Percentiles rank a stretch among this genome's conserved stretches.
phyloP scores from a whole-genome alignment of 192 early-diverging fungal genomes.

The Mortierella hygrophila region DNA sequence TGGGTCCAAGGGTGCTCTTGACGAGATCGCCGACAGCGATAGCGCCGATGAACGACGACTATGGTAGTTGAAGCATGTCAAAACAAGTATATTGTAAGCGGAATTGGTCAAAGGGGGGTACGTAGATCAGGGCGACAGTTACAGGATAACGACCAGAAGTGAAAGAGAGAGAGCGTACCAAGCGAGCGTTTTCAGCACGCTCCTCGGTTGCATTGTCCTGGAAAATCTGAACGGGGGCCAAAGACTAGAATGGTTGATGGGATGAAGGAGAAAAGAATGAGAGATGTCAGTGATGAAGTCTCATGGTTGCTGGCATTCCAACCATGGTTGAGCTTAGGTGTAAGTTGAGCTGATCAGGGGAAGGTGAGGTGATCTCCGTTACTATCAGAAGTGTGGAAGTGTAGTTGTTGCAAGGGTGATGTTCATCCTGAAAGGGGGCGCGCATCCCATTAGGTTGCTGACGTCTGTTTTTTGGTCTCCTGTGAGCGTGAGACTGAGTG shows the following conservation, averaged over 20 bases:
- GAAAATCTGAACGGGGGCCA: slow-evolving; percentile 91
- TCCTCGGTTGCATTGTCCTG: slow-evolving; percentile 94
- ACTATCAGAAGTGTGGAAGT: neutral
- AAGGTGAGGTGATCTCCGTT: neutral
- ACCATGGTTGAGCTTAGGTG: neutral
- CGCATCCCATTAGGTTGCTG: neutral
- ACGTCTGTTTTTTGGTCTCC: neutral
- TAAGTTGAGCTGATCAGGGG: neutral
- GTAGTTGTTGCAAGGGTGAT: neutral
- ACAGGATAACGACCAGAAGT: neutral
- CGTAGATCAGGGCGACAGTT: neutral
- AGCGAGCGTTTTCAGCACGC: slow-evolving; percentile 95
- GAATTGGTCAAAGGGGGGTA: neutral
- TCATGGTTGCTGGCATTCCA: neutral
- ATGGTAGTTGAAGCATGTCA: slow-evolving; percentile 4
- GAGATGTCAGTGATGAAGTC: neutral
- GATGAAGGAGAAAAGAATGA: neutral
- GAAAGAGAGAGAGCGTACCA: slow-evolving; percentile 66
- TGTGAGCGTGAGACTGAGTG: neutral
- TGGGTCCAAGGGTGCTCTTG: slow-evolving; percentile 95
- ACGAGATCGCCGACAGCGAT: slow-evolving; percentile 98
- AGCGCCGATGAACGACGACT: slow-evolving; percentile 95
- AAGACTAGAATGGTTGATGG: slow-evolving; percentile 46
- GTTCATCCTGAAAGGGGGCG: neutral
- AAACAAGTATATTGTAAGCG: neutral